Percentiles rank a stretch among this genome's conserved stretches.
phyloP scores from a whole-genome alignment of 805 yeast genomes.

The Millerago galiae region DNA sequence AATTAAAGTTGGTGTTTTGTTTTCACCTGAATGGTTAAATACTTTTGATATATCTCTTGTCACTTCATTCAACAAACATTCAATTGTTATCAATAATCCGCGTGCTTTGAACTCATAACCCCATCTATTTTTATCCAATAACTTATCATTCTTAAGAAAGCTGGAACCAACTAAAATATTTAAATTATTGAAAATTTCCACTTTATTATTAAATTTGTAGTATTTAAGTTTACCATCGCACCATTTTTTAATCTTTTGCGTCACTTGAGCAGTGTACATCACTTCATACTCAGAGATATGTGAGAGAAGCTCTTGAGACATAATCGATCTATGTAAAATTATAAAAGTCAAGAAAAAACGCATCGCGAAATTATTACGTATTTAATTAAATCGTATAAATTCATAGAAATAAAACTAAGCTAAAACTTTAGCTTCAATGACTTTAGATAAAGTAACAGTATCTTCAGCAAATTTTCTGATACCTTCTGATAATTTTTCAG shows the following conservation, averaged over 20 bases:
- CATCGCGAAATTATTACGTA: not conserved
- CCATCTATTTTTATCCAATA: conserved; percentile 7
- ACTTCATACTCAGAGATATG: conserved; percentile 17
- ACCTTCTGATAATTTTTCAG: conserved; percentile 96
- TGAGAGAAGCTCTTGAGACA: conserved; percentile 20
- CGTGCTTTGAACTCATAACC: conserved; percentile 16
- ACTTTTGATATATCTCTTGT: conserved; percentile 16
- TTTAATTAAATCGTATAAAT: not conserved
- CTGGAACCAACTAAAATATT: conserved; percentile 12
- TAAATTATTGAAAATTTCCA: conserved; percentile 13
- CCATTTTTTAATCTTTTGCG: conserved; percentile 21
- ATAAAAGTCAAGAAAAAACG: not conserved
- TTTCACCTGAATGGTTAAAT: conserved; percentile 4
- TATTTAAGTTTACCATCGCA: conserved; percentile 18
- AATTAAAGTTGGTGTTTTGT: conserved; percentile 1
- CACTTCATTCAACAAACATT: conserved; percentile 6
- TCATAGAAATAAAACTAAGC: conserved; percentile 20
- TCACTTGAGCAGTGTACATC: conserved; percentile 17
- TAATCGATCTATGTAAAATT: not conserved
- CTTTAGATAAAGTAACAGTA: conserved; percentile 67
- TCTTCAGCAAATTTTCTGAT: conserved; percentile 96
- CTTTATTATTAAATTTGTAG: conserved; percentile 19
- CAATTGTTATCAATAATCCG: conserved; percentile 12
- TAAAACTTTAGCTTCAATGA: conserved; percentile 54
- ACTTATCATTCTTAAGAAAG: conserved; percentile 12